phyloP scores from a whole-genome alignment of 108 stramenopile species.

The Cafeteria roenbergensis region DNA sequence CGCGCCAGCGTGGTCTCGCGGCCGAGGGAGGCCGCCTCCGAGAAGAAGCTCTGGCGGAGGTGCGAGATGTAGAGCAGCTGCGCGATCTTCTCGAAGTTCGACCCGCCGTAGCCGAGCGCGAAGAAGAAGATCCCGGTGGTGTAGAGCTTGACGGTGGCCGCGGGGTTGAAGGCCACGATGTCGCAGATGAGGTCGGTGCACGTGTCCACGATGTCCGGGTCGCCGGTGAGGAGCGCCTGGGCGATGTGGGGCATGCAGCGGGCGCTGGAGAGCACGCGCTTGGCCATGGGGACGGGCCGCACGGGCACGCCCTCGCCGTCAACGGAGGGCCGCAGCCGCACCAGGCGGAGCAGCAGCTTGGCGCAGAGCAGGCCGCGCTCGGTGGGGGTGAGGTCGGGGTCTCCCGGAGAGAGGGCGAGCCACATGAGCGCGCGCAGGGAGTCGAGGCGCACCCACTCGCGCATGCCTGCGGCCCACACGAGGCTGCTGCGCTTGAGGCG shows the following conservation, averaged over 20 bases:
- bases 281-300: conserved; percentile 15
- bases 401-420: conserved; percentile 2
- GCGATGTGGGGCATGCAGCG: conserved; percentile 36
- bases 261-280: conserved; percentile 7
- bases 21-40: conserved; percentile 49
- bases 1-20: conserved; percentile 41
- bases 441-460: conserved; percentile 12
- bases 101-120: conserved; percentile 45
- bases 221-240: conserved; percentile 54
- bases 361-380: not conserved
- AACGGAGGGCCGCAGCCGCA: conserved; percentile 8
- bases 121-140: conserved; percentile 62
- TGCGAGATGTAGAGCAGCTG: conserved; percentile 49
- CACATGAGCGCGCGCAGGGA: conserved; percentile 3
- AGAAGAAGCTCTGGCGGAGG: conserved; percentile 42
- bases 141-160: conserved; percentile 57
- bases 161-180: conserved; percentile 49
- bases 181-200: conserved; percentile 44
- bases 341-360: conserved; percentile 14
- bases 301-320: conserved; percentile 18
- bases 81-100: conserved; percentile 45
- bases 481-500: conserved; percentile 8
- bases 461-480: conserved; percentile 13
- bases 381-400: conserved; percentile 6
- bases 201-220: conserved; percentile 45